These are phyloP conservation scores for Puccinia horiana DNA, from an alignment of 1,284 basidiomycete genomes.

Conservation along the genomic window DNA sequence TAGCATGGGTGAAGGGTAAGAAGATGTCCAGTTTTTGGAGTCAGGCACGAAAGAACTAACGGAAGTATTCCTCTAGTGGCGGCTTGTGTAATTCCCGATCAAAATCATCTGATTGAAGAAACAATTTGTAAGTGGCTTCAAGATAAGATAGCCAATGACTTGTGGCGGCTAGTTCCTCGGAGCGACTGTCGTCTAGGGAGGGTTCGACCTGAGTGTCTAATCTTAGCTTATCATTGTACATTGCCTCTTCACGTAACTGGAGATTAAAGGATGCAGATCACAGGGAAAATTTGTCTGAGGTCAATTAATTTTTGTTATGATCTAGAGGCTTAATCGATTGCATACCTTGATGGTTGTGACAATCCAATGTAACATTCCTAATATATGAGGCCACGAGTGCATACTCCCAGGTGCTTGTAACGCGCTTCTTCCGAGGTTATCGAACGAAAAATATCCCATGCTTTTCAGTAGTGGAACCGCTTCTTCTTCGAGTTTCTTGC, in stretches of 20 bases:
- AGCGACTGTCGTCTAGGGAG: constrained; percentile 15
- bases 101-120: constrained; percentile 45
- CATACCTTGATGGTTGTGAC: constrained; percentile 61
- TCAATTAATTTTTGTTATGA: not conserved
- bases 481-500: constrained; percentile 74
- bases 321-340: not conserved
- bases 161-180: constrained; percentile 20
- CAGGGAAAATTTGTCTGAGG: not conserved
- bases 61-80: constrained; percentile 43
- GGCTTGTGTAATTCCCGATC: constrained; percentile 38
- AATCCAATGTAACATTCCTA: constrained; percentile 83
- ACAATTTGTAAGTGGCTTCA: constrained; percentile 35
- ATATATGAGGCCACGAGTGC: constrained; percentile 77
- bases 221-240: constrained; percentile 14
- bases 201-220: constrained; percentile 34
- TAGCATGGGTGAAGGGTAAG: not conserved
- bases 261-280: not conserved
- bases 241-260: constrained; percentile 41
- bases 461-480: constrained; percentile 72
- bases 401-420: constrained; percentile 79
- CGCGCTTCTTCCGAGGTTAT: constrained; percentile 75
- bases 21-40: not conserved
- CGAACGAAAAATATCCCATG: constrained; percentile 73
- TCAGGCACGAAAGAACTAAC: not conserved
- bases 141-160: constrained; percentile 44